Conservation (phyloP, 768 basidiomycete genomes). For the Punctularia strigosozonata region DNA sequence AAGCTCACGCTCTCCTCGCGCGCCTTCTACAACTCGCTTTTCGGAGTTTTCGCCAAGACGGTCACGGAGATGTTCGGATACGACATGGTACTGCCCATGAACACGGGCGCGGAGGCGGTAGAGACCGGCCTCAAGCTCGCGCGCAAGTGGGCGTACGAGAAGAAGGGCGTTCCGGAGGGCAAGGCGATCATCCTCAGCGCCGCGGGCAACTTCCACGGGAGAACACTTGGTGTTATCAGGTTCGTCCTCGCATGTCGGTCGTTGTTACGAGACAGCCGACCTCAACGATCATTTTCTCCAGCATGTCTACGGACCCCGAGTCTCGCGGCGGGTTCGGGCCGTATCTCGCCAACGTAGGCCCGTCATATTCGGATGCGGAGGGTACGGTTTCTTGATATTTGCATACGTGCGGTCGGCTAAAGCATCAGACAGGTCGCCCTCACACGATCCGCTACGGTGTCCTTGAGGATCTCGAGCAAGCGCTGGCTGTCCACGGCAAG, state of each 20-base stretch:
- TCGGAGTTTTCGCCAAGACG: constrained; percentile 82
- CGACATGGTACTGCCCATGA: constrained; percentile 97
- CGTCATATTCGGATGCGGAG: constrained; percentile 46
- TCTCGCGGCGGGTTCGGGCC: constrained; percentile 84
- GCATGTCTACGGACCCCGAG: constrained; percentile 94
- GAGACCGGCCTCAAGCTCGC: constrained; percentile 96
- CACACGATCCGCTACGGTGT: constrained; percentile 74
- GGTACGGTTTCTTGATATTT: too few relatives aligned
- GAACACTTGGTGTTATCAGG: constrained; percentile 85
- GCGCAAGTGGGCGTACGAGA: constrained; percentile 91
- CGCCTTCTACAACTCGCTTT: constrained; percentile 90
- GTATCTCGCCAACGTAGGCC: constrained; percentile 77
- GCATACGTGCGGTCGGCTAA: too few relatives aligned
- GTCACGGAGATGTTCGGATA: constrained; percentile 80
- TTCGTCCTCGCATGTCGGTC: constrained; percentile 15
- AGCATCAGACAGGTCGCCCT: too few relatives aligned
- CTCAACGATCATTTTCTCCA: constrained; percentile 22
- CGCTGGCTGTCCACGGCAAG: constrained; percentile 68
- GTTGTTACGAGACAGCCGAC: too few relatives aligned
- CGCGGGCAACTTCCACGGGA: constrained; percentile 90
- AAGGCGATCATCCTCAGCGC: constrained; percentile 80
- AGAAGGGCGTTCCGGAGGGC: constrained; percentile 72
- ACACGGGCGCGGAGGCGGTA: constrained; percentile 97
- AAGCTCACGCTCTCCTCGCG: constrained; percentile 89
- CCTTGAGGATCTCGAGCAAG: constrained; percentile 70